A percentile compares a stretch with the other conserved stretches of the same genome.
phyloP scores from a whole-genome alignment of 129 eudicot genomes.

The Chrysanthemum seticuspe region DNA sequence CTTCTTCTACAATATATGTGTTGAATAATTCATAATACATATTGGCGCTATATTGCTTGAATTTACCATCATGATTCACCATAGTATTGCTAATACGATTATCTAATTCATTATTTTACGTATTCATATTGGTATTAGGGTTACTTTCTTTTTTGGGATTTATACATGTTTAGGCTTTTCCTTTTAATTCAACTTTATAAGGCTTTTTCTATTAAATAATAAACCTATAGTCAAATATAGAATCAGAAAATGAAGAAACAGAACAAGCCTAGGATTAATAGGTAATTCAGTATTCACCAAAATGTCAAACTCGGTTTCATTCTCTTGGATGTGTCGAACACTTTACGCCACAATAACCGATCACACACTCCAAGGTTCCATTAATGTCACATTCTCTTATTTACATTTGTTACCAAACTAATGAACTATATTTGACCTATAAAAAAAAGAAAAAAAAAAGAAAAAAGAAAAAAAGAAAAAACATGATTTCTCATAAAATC shows the following conservation, averaged over 20 bases:
- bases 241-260: neutral
- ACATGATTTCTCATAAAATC: neutral
- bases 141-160: no score
- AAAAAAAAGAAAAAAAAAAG: neutral
- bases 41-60: no score
- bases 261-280: constrained; percentile 6
- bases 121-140: no score
- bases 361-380: constrained; percentile 27
- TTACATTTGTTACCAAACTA: neutral
- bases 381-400: neutral
- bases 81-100: no score
- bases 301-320: constrained; percentile 32
- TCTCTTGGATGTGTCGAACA: constrained; percentile 23
- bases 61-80: no score
- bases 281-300: constrained; percentile 4
- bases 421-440: neutral
- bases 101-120: no score
- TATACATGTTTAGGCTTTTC: no score
- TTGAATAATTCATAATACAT: no score
- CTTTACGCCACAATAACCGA: constrained; percentile 14
- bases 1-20: no score
- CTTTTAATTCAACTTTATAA: neutral
- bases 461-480: neutral
- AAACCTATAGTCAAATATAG: constrained; percentile 14
- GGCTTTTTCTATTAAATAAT: neutral